Evolutionary conservation across 192 early-diverging fungal species (phyloP).

Genomic region (Coemansia sp.): DNA sequence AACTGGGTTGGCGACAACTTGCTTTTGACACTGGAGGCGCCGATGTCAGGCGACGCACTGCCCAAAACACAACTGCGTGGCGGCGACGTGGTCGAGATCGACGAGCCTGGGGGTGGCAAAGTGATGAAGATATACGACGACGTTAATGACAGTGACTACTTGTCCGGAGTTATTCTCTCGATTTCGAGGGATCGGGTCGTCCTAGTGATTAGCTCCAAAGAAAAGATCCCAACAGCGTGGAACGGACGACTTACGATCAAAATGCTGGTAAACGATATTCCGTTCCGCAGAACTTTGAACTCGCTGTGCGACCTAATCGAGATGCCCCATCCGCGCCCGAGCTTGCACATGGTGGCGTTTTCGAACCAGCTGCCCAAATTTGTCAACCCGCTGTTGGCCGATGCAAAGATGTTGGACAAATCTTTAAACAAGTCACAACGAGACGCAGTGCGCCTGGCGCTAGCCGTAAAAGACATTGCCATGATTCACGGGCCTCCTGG

Average conservation of each 20-base stretch:
- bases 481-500: conserved; percentile 87
- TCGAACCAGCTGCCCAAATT: not conserved
- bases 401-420: not conserved
- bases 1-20: not conserved
- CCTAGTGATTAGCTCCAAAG: not conserved
- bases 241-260: not conserved
- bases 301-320: conserved; percentile 1
- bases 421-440: conserved; percentile 71
- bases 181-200: not conserved
- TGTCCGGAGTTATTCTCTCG: not conserved
- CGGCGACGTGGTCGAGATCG: not conserved
- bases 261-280: conserved; percentile 4
- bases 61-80: not conserved
- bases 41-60: not conserved
- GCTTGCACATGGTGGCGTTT: conserved; percentile 4
- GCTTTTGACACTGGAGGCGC: conserved; percentile 1
- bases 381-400: not conserved
- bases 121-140: not conserved
- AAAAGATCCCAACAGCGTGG: not conserved
- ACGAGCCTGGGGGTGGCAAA: not conserved
- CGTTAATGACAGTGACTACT: not conserved
- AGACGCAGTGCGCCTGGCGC: conserved; percentile 65
- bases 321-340: not conserved
- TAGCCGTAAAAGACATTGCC: conserved; percentile 67
- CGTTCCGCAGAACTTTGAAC: not conserved